phyloP scores from a whole-genome alignment of 2,329 filamentous ascomycete genomes.

The Trichoderma sp. region DNA sequence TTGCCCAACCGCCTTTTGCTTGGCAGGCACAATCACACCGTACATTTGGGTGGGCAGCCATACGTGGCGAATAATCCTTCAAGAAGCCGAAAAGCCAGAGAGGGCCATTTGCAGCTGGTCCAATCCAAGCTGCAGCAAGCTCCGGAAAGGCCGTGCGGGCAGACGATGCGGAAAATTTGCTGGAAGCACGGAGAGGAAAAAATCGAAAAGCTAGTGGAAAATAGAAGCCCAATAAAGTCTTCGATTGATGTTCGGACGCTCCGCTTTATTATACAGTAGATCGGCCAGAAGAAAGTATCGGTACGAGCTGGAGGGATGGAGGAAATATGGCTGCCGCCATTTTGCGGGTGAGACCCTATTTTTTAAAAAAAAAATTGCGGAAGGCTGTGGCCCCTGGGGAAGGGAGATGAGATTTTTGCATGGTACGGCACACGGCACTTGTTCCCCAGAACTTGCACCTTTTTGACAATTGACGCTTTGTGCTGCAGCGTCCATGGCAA shows the following conservation, averaged over 20 bases:
- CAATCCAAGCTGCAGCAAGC: slow-evolving; percentile 16
- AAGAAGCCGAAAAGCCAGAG: not conserved
- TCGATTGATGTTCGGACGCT: slow-evolving; percentile 20
- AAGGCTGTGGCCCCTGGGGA: not conserved
- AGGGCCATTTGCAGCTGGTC: not conserved
- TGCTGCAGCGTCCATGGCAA: not conserved
- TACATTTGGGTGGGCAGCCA: not conserved
- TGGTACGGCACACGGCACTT: not conserved
- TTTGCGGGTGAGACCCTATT: not conserved
- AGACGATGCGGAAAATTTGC: not conserved
- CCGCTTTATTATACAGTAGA: slow-evolving; percentile 14
- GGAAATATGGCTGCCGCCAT: slow-evolving; percentile 7
- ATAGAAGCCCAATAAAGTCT: slow-evolving; percentile 5
- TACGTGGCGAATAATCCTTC: slow-evolving; percentile 6
- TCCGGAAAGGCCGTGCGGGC: not conserved
- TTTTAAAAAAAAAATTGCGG: not conserved
- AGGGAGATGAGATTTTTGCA: not conserved
- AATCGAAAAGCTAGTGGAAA: not conserved
- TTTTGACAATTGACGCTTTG: not conserved
- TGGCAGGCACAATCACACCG: slow-evolving; percentile 25
- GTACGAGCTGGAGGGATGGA: not conserved
- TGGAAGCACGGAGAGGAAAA: not conserved
- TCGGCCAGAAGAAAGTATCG: slow-evolving; percentile 6
- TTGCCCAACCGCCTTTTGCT: slow-evolving; percentile 1
- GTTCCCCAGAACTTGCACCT: not conserved